phyloP scores from a whole-genome alignment of 352 stramenopile species.

The Phytophthora boehmeriae region DNA sequence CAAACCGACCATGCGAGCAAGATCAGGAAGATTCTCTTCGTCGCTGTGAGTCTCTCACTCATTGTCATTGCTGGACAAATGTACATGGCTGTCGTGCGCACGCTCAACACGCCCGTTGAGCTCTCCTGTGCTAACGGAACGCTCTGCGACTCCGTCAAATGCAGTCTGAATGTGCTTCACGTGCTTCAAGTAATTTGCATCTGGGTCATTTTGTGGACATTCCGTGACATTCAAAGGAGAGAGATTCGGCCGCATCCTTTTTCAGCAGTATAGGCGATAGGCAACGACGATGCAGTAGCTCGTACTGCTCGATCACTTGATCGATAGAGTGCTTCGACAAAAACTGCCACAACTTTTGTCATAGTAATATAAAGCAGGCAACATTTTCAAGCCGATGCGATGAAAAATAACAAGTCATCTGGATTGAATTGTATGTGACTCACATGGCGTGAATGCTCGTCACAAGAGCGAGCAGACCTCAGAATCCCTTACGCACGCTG shows the following conservation, averaged over 20 bases:
- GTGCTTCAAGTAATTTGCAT: conserved; percentile 25
- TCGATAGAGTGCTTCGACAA: no score
- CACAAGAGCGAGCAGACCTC: no score
- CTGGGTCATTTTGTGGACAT: conserved; percentile 34
- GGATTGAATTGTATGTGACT: no score
- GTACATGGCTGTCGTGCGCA: conserved; percentile 39
- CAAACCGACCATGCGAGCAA: conserved; percentile 25
- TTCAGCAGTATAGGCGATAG: conserved; percentile 8
- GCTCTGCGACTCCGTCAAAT: conserved; percentile 39
- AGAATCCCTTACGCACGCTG: conserved; percentile 44
- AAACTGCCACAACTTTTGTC: neutral
- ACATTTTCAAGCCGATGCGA: neutral
- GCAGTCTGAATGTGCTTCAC: conserved; percentile 36
- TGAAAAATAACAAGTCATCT: conserved; percentile 3
- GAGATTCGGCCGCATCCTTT: conserved; percentile 10
- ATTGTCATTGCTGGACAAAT: conserved; percentile 45
- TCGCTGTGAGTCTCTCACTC: conserved; percentile 22
- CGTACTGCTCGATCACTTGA: no score
- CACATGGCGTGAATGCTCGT: no score
- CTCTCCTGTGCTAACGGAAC: conserved; percentile 58
- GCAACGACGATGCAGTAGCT: no score
- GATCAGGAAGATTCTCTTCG: conserved; percentile 31
- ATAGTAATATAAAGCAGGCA: conserved; percentile 6
- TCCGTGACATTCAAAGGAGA: conserved; percentile 23
- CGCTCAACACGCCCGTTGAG: conserved; percentile 26